phyloP scores from a whole-genome alignment of 2,329 filamentous ascomycete species.

The Colletotrichum sp. region DNA sequence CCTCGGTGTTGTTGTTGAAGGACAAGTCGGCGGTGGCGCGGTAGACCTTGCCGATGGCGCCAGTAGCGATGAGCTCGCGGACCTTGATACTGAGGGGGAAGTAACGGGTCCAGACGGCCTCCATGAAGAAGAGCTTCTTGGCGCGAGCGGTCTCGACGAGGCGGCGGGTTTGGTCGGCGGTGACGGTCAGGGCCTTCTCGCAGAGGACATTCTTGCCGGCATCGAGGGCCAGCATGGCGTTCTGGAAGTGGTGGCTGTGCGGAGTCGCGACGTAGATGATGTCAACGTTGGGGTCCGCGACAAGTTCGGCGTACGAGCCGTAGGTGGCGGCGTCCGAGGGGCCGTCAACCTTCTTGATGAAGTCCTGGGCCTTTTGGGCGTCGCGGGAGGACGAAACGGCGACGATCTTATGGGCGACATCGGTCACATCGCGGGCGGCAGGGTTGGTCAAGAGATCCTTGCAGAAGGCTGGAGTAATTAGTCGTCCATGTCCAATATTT shows the following conservation, averaged over 20 bases:
- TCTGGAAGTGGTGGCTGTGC: slow-evolving; percentile 93
- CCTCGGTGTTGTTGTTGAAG: slow-evolving; percentile 61
- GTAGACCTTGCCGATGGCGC: slow-evolving; percentile 64
- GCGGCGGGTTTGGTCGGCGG: slow-evolving; percentile 75
- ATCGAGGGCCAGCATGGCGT: slow-evolving; percentile 82
- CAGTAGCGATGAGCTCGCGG: slow-evolving; percentile 64
- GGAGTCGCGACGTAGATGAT: slow-evolving; percentile 90
- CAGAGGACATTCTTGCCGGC: slow-evolving; percentile 89
- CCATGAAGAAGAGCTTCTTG: slow-evolving; percentile 81
- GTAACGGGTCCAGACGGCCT: slow-evolving; percentile 89
- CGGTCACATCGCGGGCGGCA: slow-evolving; percentile 67
- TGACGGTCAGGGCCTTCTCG: slow-evolving; percentile 90
- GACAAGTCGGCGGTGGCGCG: slow-evolving; percentile 65
- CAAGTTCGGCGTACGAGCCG: slow-evolving; percentile 82
- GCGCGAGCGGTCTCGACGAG: slow-evolving; percentile 73
- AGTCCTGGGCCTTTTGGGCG: slow-evolving; percentile 69
- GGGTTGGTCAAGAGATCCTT: slow-evolving; percentile 82
- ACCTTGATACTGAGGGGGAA: slow-evolving; percentile 84
- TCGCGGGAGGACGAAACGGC: slow-evolving; percentile 83
- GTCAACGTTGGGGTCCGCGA: slow-evolving; percentile 78
- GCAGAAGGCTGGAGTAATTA: slow-evolving; percentile 59
- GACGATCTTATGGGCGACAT: slow-evolving; percentile 78
- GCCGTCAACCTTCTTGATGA: slow-evolving; percentile 74
- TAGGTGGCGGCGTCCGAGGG: slow-evolving; percentile 73
- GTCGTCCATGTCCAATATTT: neutral